phyloP scores from a whole-genome alignment of 129 eudicot species.

The Chrysanthemum lavandulifolium region DNA sequence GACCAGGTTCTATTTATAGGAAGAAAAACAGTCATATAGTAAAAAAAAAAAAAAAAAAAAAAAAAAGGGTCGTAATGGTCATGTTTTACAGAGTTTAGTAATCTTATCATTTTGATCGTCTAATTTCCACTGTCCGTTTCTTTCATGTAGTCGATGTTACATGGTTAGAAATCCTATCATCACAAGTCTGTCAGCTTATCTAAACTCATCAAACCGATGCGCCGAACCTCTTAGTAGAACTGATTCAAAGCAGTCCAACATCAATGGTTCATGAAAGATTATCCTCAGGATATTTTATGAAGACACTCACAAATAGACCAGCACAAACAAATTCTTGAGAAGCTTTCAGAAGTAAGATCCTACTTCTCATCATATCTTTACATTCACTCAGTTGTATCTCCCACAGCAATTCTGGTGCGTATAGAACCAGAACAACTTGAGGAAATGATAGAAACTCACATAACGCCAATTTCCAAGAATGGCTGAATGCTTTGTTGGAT shows the following conservation, averaged over 20 bases:
- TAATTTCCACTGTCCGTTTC: no score
- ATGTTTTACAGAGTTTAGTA: no score
- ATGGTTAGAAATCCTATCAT: no score
- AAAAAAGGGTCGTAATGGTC: no score
- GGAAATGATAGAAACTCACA: conserved; percentile 58
- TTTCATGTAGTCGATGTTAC: no score
- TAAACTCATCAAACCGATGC: conserved; percentile 72
- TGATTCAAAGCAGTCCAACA: conserved; percentile 74
- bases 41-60: no score
- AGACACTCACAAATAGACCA: conserved; percentile 65
- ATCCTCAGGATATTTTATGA: conserved; percentile 79
- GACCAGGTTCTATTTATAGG: no score
- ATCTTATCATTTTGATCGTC: no score
- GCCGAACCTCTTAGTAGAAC: conserved; percentile 71
- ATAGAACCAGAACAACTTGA: conserved; percentile 55
- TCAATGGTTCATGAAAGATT: conserved; percentile 71
- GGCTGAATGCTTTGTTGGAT: conserved; percentile 64
- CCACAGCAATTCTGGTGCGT: conserved; percentile 58
- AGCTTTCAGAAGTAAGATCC: conserved; percentile 60
- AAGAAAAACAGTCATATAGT: no score
- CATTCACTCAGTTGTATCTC: conserved; percentile 66
- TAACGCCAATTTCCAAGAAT: conserved; percentile 52
- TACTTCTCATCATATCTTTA: conserved; percentile 66
- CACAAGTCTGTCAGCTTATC: conserved; percentile 53
- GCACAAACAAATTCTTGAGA: conserved; percentile 55